A percentile compares a stretch with the other conserved stretches of the same genome.
These are phyloP conservation scores for Trichoderma asperellum DNA, from an alignment of 2,329 filamentous ascomycete species.

Conservation along the genomic window DNA sequence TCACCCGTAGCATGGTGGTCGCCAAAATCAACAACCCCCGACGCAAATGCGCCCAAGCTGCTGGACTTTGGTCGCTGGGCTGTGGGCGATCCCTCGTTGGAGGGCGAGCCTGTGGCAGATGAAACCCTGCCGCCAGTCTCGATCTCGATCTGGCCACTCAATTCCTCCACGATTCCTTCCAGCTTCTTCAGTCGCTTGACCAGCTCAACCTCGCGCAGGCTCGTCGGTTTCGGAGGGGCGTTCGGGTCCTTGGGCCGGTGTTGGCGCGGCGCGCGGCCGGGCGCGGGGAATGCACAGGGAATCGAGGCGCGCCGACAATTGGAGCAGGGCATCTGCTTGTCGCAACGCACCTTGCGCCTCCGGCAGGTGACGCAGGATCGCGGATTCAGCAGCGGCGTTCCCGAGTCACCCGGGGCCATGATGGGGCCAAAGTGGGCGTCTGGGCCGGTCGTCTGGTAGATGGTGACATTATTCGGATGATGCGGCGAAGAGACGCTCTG, in stretches of 20 bases:
- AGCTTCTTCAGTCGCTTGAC: conserved; percentile 72
- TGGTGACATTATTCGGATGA: conserved; percentile 42
- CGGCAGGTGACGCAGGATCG: conserved; percentile 56
- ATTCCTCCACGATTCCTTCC: conserved; percentile 74
- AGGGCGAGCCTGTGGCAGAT: conserved; percentile 40
- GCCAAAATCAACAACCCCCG: conserved; percentile 33
- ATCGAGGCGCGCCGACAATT: conserved; percentile 74
- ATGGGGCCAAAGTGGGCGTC: conserved; percentile 46
- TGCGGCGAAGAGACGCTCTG: conserved; percentile 30
- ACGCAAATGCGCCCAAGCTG: conserved; percentile 27
- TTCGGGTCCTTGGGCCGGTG: conserved; percentile 68
- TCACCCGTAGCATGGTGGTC: conserved; percentile 38
- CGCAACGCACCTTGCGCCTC: conserved; percentile 72
- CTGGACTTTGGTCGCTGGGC: conserved; percentile 27
- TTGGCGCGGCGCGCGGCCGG: conserved; percentile 71
- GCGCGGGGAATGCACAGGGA: conserved; percentile 74
- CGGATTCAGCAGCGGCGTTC: conserved; percentile 48
- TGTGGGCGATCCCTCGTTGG: conserved; percentile 19
- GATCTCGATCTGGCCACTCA: conserved; percentile 66
- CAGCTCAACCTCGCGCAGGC: conserved; percentile 68
- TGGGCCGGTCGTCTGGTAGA: conserved; percentile 47
- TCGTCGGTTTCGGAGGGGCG: conserved; percentile 61
- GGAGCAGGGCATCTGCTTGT: conserved; percentile 76
- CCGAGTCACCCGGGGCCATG: conserved; percentile 40
- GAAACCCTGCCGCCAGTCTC: conserved; percentile 46